Base-by-base conservation (phyloP, 371 early-diverging fungal species). In the Quaeritorhiza haematococci region DNA sequence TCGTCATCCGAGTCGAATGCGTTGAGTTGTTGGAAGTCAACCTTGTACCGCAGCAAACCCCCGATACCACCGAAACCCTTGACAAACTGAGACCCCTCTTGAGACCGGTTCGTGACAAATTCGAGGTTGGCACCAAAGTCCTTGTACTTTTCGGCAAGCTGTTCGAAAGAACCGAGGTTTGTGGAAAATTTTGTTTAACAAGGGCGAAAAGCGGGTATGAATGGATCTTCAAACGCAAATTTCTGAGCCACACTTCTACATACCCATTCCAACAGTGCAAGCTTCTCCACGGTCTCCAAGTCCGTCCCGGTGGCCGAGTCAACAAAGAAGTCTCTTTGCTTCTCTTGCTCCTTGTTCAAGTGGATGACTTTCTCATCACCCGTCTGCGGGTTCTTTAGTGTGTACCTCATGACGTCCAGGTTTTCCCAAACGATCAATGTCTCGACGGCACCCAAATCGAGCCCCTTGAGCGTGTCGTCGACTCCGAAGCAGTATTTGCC, bases 61-160 rank as follows among this genome's bases (percentile, higher is more conserved):
- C 99, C 99, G 62, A 99, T 93, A 49, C 99, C 99, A 76, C 99
- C 99, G 80, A 99, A 99, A 27, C 99, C 99, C 71, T 91, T 91
- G 53, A 96, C 94, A 81, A 99, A 99, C 74, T 99, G 99, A 33
- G 95, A 85, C 45, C 99, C 99, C 78, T 99, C 99, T 61, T 92
- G 90, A 42, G 95, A 95, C 57, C 90, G 83, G 84, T 99, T 94
- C 49, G 98, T 98, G 35, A 99, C 89, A 73, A 98, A 95, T 72
- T 97, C 95, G 3, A 99, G 80, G 19, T 72, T 77, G 52, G 98
- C 92, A 59, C 94, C 99, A 63, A 91, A 96, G 48, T 94, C 88
- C 82, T 94, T 94, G 84, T 98, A 99, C 60, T 94, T 84, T 64
- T 96, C 97, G 28, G 99, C 92, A 57, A 99, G 89, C 99, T 73